A percentile compares a stretch with the other conserved stretches of the same genome.
Evolutionary conservation across 208 protist genomes (phyloP).

Genomic region (Acanthamoeba royreba): DNA sequence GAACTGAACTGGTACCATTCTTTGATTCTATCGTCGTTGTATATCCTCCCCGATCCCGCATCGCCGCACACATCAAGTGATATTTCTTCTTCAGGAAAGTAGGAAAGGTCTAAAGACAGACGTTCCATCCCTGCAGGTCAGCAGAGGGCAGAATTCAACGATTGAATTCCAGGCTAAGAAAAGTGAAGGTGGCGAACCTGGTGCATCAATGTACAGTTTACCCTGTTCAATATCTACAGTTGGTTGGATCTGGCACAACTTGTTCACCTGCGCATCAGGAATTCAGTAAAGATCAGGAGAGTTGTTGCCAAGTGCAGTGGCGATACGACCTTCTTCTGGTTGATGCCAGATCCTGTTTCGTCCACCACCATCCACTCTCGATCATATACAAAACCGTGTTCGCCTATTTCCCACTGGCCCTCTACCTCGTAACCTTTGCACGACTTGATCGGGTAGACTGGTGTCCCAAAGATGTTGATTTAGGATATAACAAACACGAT

Average conservation of each 20-base stretch:
- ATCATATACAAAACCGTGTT: slow-evolving; percentile 70
- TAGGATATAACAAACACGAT: not conserved
- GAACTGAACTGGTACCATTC: not conserved
- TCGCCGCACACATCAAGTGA: slow-evolving; percentile 10
- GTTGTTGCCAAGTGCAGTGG: not conserved
- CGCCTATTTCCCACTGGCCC: slow-evolving; percentile 29
- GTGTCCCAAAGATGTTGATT: slow-evolving; percentile 41
- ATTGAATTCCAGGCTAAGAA: not conserved
- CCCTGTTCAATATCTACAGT: not conserved
- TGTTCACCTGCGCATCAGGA: not conserved
- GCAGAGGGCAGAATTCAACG: no score
- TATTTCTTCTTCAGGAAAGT: slow-evolving; percentile 19
- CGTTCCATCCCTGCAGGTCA: not conserved
- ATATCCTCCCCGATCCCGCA: not conserved
- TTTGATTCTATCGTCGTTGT: not conserved
- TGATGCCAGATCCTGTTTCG: slow-evolving; percentile 50
- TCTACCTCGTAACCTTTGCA: slow-evolving; percentile 48
- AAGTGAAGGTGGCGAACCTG: not conserved
- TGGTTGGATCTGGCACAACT: not conserved
- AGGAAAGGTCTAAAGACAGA: not conserved
- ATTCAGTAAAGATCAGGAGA: not conserved
- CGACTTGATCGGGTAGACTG: slow-evolving; percentile 78
- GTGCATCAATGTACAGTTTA: not conserved
- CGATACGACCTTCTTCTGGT: slow-evolving; percentile 57
- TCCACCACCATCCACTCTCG: slow-evolving; percentile 72